phyloP scores from a whole-genome alignment of 1,284 basidiomycete species.

The Neolentinus lepideus region DNA sequence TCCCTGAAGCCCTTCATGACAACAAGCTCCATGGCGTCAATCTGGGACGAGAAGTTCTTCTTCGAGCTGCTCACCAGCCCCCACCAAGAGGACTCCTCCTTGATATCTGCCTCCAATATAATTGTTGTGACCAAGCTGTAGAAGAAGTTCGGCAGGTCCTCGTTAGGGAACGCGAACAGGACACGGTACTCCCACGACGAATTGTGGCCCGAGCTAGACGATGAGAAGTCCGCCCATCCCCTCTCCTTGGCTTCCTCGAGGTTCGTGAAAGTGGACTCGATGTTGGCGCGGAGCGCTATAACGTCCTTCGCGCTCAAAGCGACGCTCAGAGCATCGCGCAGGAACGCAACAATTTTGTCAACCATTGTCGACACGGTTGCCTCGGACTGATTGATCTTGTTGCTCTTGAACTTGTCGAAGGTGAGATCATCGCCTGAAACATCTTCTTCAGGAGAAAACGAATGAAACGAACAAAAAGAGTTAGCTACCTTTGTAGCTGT shows the following conservation, averaged over 20 bases:
- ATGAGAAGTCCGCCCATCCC: background rate
- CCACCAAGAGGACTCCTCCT: background rate
- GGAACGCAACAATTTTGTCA: background rate
- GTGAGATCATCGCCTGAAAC: background rate
- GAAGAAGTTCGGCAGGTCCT: background rate
- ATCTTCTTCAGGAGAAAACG: background rate
- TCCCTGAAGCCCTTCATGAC: background rate
- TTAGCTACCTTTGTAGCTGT: background rate
- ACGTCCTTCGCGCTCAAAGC: background rate
- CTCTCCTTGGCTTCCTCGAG: background rate
- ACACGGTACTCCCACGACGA: background rate
- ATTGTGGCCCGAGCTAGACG: background rate
- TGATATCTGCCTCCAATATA: background rate
- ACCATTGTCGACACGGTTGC: background rate
- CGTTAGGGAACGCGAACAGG: background rate
- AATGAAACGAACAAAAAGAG: background rate
- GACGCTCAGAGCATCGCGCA: background rate
- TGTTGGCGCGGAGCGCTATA: background rate
- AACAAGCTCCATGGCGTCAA: background rate
- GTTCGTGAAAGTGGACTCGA: background rate
- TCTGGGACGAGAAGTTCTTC: background rate
- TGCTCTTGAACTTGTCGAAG: background rate
- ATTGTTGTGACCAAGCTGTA: background rate
- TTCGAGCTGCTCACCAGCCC: background rate
- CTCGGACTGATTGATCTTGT: background rate